These are phyloP conservation scores for Daucus carota DNA, from an alignment of 129 eudicot genomes.

Conservation along the genomic window DNA sequence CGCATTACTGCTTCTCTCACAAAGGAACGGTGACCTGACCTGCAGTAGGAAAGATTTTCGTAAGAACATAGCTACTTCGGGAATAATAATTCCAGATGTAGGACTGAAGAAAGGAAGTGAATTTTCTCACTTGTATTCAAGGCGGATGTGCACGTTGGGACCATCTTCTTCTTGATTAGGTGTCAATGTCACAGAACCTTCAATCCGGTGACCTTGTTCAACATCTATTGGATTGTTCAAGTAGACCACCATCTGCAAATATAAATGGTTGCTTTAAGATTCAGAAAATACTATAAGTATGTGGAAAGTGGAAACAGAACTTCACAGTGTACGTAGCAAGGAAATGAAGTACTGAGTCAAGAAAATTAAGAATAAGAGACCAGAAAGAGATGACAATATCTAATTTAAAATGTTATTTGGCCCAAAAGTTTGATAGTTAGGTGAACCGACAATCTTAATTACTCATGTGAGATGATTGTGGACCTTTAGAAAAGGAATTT, in stretches of 20 bases:
- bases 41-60: constrained; percentile 25
- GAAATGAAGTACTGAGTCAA: background rate
- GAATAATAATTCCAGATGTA: background rate
- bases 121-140: background rate
- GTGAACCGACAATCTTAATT: too few relatives aligned
- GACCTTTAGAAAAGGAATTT: too few relatives aligned
- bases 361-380: background rate
- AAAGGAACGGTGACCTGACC: constrained; percentile 63
- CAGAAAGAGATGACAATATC: background rate
- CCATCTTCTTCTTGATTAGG: background rate
- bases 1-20: constrained; percentile 73
- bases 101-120: background rate
- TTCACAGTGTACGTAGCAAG: background rate
- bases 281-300: background rate
- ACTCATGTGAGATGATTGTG: too few relatives aligned
- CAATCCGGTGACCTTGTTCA: constrained; percentile 81
- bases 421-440: too few relatives aligned
- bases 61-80: constrained; percentile 9
- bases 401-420: background rate
- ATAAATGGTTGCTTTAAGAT: background rate
- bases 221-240: constrained; percentile 62
- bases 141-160: background rate
- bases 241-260: constrained; percentile 23
- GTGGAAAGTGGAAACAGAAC: background rate
- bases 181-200: constrained; percentile 20